A percentile compares a stretch with the other conserved stretches of the same genome.
Conservation (phyloP, 2,329 filamentous ascomycete genomes). For the Phyllosticta citribraziliensis region DNA sequence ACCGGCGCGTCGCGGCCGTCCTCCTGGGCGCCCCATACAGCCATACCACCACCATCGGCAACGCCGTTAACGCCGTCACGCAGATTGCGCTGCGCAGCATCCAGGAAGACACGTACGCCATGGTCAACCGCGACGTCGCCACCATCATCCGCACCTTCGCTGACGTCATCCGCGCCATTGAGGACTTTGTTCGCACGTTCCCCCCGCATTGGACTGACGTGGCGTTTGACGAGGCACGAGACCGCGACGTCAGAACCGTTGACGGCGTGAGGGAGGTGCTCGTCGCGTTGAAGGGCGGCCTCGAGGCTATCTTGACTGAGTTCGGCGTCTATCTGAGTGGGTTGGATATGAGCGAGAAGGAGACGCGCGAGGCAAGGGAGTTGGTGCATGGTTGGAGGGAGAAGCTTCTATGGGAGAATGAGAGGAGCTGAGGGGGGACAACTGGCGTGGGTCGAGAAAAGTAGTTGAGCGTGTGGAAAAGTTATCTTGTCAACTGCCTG, state of each 20-base stretch:
- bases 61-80: conserved; percentile 58
- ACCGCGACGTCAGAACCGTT: conserved; percentile 29
- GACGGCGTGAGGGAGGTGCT: conserved; percentile 63
- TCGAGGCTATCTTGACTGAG: conserved; percentile 55
- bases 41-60: conserved; percentile 34
- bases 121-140: conserved; percentile 74
- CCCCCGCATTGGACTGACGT: conserved; percentile 73
- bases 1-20: conserved; percentile 52
- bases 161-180: conserved; percentile 55
- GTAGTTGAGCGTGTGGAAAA: background rate
- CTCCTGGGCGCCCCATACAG: conserved; percentile 67
- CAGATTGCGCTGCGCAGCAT: conserved; percentile 64
- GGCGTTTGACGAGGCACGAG: conserved; percentile 41
- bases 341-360: conserved; percentile 58
- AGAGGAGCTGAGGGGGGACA: conserved; percentile 5
- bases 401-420: conserved; percentile 13
- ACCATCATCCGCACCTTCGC: conserved; percentile 66
- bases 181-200: conserved; percentile 51
- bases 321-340: conserved; percentile 69
- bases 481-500: too few species aligned
- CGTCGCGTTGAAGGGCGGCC: conserved; percentile 51
- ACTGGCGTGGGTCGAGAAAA: background rate
- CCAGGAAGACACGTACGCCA: conserved; percentile 71
- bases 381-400: conserved; percentile 25
- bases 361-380: conserved; percentile 65